Percentiles rank a stretch among this genome's conserved stretches.
These are phyloP conservation scores for Triticum urartu DNA, from an alignment of 176 grass and related monocot species.

Conservation along the genomic window DNA sequence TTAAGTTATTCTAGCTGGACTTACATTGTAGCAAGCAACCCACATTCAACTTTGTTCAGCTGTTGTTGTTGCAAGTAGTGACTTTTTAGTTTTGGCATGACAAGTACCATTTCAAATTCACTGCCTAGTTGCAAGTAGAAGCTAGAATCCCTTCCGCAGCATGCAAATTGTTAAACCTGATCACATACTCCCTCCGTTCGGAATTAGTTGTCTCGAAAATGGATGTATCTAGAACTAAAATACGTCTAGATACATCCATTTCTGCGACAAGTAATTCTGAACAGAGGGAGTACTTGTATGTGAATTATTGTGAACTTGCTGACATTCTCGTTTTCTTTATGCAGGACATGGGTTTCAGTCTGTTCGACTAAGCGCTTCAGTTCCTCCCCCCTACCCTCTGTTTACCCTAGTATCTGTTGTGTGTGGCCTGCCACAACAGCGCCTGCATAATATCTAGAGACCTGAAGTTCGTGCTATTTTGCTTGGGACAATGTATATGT, in stretches of 20 bases:
- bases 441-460: background rate
- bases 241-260: too few species aligned
- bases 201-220: too few species aligned
- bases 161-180: background rate
- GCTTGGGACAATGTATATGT: conserved; percentile 20
- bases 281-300: too few species aligned
- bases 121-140: background rate
- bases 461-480: conserved; percentile 5
- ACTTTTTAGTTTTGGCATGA: background rate
- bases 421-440: background rate
- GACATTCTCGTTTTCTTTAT: background rate
- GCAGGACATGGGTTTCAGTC: conserved; percentile 92
- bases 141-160: background rate
- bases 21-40: background rate
- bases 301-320: background rate
- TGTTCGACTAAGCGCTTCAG: conserved; percentile 56
- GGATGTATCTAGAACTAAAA: too few species aligned
- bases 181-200: background rate
- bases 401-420: background rate
- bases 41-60: background rate
- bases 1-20: background rate
- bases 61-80: background rate
- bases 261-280: too few species aligned
- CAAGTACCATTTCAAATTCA: background rate
- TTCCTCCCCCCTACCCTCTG: background rate